Evolutionary conservation across 148 eudicot genomes (phyloP).

Genomic region (Vaccinium myrtillus): DNA sequence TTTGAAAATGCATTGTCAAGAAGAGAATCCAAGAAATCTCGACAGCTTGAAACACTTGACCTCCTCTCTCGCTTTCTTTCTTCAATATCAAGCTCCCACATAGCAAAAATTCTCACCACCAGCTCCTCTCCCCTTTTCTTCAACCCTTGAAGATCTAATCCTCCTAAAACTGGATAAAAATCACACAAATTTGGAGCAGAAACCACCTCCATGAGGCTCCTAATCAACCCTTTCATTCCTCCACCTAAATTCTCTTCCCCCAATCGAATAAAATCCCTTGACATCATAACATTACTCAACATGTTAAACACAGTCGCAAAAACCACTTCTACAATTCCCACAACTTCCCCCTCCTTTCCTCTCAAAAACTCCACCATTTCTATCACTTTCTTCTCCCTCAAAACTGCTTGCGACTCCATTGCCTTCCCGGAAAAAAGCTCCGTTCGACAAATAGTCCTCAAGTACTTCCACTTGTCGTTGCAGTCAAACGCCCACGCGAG

Average conservation of each 20-base stretch:
- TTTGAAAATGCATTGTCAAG: slow-evolving; percentile 7
- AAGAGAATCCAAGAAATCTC: slow-evolving; percentile 17
- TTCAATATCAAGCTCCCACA: slow-evolving; percentile 5
- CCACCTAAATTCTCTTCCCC: not conserved
- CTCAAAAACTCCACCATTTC: slow-evolving; percentile 26
- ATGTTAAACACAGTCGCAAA: slow-evolving; percentile 24
- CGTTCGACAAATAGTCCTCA: slow-evolving; percentile 13
- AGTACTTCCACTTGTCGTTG: slow-evolving; percentile 19
- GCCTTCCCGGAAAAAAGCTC: slow-evolving; percentile 23
- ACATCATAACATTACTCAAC: slow-evolving; percentile 20
- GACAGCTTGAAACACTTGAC: not conserved
- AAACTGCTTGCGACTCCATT: not conserved
- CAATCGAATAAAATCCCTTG: slow-evolving; percentile 17
- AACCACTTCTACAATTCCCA: slow-evolving; percentile 12
- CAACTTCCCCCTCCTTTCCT: slow-evolving; percentile 16
- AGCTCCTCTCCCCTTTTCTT: not conserved
- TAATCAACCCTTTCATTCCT: not conserved
- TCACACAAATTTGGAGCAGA: slow-evolving; percentile 12
- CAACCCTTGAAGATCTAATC: slow-evolving; percentile 5
- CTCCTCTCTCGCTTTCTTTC: not conserved
- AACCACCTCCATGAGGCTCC: not conserved
- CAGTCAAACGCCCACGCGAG: slow-evolving; percentile 2
- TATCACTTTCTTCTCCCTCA: slow-evolving; percentile 24
- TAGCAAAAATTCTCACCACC: not conserved
- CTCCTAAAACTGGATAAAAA: slow-evolving; percentile 13